Evolutionary conservation across 2,329 filamentous ascomycete species (phyloP).

Genomic region (Pseudogymnoascus sp.): DNA sequence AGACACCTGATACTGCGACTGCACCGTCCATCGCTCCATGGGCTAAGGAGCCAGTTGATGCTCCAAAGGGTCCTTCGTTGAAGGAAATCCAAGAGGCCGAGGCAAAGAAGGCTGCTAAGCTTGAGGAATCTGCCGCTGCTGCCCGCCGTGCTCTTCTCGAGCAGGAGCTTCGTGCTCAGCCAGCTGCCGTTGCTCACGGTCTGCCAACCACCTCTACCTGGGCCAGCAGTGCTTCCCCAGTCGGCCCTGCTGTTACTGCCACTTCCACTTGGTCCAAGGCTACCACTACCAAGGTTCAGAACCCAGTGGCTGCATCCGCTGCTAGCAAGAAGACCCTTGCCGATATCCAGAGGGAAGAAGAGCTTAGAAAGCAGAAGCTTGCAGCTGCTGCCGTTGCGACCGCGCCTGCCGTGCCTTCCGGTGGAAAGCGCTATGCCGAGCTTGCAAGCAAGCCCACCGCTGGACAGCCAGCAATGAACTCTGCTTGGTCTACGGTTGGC

Average conservation of each 20-base stretch:
- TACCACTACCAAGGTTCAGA: constrained; percentile 32
- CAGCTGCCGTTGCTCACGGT: constrained; percentile 61
- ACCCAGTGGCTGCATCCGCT: constrained; percentile 27
- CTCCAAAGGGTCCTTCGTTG: constrained; percentile 78
- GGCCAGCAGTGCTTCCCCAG: constrained; percentile 37
- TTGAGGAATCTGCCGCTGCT: constrained; percentile 71
- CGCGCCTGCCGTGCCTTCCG: constrained; percentile 33
- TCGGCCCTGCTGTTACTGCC: constrained; percentile 19
- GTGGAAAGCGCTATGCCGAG: constrained; percentile 87
- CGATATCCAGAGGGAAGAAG: constrained; percentile 95
- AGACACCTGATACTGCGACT: constrained; percentile 57
- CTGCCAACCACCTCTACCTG: constrained; percentile 85
- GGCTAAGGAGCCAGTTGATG: constrained; percentile 75
- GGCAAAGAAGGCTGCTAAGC: constrained; percentile 83
- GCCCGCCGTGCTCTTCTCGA: constrained; percentile 71
- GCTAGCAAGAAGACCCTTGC: constrained; percentile 77
- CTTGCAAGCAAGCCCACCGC: constrained; percentile 67
- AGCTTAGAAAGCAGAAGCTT: constrained; percentile 74
- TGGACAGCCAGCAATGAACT: constrained; percentile 37
- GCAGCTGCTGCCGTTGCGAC: constrained; percentile 38
- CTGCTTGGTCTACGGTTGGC: constrained; percentile 91
- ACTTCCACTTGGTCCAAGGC: constrained; percentile 43
- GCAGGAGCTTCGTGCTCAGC: constrained; percentile 61
- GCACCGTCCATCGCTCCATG: constrained; percentile 77
- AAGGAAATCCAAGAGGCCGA: constrained; percentile 97